phyloP scores from a whole-genome alignment of 1,284 basidiomycete genomes.

The Lentinus polychrous region DNA sequence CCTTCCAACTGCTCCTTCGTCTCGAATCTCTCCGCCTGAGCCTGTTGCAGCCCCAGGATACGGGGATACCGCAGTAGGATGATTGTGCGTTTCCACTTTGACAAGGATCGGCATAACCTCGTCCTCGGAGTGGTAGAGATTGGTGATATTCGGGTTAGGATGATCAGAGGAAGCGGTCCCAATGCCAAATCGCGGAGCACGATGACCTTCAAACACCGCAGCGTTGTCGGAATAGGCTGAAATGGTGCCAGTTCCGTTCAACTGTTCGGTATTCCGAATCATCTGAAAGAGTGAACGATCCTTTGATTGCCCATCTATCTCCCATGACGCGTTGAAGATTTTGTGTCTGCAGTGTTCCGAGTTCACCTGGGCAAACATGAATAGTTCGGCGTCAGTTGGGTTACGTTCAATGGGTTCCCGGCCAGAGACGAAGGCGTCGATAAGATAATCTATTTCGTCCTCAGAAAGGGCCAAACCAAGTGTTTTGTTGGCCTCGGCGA shows the following conservation, averaged over 20 bases:
- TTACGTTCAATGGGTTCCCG: conserved; percentile 60
- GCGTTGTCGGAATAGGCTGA: conserved; percentile 99
- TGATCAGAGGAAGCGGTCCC: conserved; percentile 29
- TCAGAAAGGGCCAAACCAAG: conserved; percentile 87
- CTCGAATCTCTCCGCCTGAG: conserved; percentile 96
- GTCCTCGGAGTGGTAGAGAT: conserved; percentile 46
- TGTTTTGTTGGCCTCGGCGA: conserved; percentile 75
- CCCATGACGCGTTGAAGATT: conserved; percentile 99
- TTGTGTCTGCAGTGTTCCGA: conserved; percentile 99
- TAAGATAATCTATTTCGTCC: conserved; percentile 91
- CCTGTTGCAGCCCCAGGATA: conserved; percentile 97
- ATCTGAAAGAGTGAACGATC: conserved; percentile 89
- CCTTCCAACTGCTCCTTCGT: conserved; percentile 93
- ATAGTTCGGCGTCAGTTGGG: conserved; percentile 96
- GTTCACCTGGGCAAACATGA: conserved; percentile 99
- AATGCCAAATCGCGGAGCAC: conserved; percentile 79
- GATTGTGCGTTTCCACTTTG: conserved; percentile 99
- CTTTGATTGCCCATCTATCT: conserved; percentile 67
- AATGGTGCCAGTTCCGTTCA: conserved; percentile 74
- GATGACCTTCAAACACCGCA: conserved; percentile 82
- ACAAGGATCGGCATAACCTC: conserved; percentile 89
- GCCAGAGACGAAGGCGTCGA: conserved; percentile 80
- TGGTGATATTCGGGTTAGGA: conserved; percentile 27
- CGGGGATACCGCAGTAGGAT: conserved; percentile 97
- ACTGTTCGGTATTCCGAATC: conserved; percentile 94